Evolutionary conservation across 164 flowering plant species (phyloP).

Genomic region (Stephania japonica): DNA sequence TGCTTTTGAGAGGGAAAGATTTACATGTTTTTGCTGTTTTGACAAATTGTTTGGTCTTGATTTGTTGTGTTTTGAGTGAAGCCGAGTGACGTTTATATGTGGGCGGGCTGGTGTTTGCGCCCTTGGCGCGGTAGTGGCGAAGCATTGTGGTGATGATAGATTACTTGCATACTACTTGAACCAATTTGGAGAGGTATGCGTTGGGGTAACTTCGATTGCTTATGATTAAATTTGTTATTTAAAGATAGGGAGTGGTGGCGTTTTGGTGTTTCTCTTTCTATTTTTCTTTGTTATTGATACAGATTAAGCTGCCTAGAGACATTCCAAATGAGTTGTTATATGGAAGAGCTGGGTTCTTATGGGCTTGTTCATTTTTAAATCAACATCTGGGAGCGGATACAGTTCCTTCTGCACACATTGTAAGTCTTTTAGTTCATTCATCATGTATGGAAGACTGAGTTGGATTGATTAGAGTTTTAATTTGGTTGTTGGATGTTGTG

Average conservation of each 20-base stretch:
- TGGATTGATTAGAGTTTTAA: neutral
- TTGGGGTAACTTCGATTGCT: neutral
- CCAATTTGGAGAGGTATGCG: conserved; percentile 51
- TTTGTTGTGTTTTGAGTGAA: no score
- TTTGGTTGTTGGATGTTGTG: conserved; percentile 4
- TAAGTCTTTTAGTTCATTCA: conserved; percentile 15
- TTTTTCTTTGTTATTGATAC: conserved; percentile 6
- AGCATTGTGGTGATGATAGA: conserved; percentile 34
- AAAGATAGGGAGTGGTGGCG: neutral
- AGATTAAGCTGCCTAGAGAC: conserved; percentile 44
- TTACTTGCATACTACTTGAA: conserved; percentile 37
- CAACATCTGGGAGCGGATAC: conserved; percentile 39
- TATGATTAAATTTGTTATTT: neutral
- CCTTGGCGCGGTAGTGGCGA: conserved; percentile 77
- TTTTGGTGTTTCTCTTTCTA: neutral
- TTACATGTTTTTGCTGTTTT: no score
- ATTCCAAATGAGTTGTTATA: conserved; percentile 48
- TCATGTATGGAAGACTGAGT: neutral
- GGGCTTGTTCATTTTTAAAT: conserved; percentile 51
- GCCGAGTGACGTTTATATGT: conserved; percentile 57
- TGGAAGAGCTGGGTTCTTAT: conserved; percentile 54
- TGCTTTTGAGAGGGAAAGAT: conserved; percentile 15
- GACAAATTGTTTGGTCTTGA: no score
- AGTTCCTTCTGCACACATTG: conserved; percentile 28
- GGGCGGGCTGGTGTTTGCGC: conserved; percentile 87